Evolutionary conservation across 768 basidiomycete genomes (phyloP), one percentile per base, ranked within the genome.

Genomic region (Paxillus rubicundulus): DNA sequence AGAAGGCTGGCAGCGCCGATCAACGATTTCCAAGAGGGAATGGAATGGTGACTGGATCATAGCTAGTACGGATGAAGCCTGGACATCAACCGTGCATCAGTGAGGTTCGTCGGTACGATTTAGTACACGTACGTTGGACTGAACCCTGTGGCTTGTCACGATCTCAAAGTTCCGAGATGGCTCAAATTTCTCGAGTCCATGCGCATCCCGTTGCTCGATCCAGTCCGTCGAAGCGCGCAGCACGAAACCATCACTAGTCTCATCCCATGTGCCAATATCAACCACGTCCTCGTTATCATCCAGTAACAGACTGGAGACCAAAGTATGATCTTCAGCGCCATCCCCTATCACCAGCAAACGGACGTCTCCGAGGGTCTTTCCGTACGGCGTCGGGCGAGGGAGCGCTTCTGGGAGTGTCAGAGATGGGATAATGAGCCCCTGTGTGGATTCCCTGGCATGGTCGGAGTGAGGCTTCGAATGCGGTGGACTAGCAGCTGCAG

Each of bases 221-320:
- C 87, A 89, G 61, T 85, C 81, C 7, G 87, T 88, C 2, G 85
- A 87, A 6, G 84, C 85, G 16, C 69, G 75, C 18, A 84, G 64
- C 21, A 80, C 69, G 46, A 70, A 74, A 16, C 77, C 78, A 32
- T 73, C 61, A 13, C 67, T 68, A 17, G 69, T 68, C 18, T 76
- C 73, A 60, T 85, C 84, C 82, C 83, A 86, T 5, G 67, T 66
- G 9, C 80, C 82, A 9, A 77, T 72, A 38, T 87, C 84, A 7
- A 89, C 81, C 0, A 88, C 71, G 55, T 87, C 83, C 47, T 86
- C 83, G 58, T 86, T 87, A 55, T 82, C 83, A 30, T 81, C 79
- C 40, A 86, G 62, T 28, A 89, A 70, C 33, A 82, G 59, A 3
- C 70, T 69, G 10, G 76, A 74, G 33, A 84, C 59, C 41, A 78